phyloP scores from a whole-genome alignment of 2,329 filamentous ascomycete species.

The Ceratocystis eucalypticola region DNA sequence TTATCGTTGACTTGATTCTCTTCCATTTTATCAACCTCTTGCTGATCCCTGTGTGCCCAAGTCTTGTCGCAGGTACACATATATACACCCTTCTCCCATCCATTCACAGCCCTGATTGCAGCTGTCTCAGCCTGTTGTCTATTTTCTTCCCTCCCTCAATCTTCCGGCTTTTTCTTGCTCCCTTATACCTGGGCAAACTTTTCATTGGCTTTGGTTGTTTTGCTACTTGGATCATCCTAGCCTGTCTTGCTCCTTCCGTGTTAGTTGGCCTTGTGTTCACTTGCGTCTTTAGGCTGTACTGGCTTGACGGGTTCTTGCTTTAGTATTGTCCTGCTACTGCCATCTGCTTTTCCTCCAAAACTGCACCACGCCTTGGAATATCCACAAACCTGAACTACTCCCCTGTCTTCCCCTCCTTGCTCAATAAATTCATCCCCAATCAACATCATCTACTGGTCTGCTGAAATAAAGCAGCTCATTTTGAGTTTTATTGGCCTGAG shows the following conservation, averaged over 20 bases:
- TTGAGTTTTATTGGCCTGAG: background rate
- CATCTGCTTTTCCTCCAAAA: background rate
- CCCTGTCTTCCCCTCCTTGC: background rate
- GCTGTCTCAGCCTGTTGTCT: background rate
- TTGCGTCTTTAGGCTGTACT: background rate
- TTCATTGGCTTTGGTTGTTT: background rate
- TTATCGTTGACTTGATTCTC: background rate
- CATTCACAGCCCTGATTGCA: background rate
- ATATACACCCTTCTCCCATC: background rate
- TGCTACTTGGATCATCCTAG: background rate
- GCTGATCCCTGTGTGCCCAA: background rate
- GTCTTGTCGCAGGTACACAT: background rate
- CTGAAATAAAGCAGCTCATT: background rate
- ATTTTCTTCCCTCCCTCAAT: background rate
- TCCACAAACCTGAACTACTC: background rate
- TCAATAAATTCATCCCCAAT: too few relatives aligned
- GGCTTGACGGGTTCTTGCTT: background rate
- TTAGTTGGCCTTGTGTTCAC: background rate
- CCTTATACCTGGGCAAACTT: background rate
- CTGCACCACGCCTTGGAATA: too few relatives aligned
- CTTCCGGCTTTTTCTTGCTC: background rate
- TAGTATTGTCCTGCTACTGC: too few relatives aligned
- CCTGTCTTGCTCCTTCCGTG: background rate
- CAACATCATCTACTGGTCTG: background rate
- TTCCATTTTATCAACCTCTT: background rate